Conservation (phyloP, 1,284 basidiomycete genomes). For the Gomphus bonarii region DNA sequence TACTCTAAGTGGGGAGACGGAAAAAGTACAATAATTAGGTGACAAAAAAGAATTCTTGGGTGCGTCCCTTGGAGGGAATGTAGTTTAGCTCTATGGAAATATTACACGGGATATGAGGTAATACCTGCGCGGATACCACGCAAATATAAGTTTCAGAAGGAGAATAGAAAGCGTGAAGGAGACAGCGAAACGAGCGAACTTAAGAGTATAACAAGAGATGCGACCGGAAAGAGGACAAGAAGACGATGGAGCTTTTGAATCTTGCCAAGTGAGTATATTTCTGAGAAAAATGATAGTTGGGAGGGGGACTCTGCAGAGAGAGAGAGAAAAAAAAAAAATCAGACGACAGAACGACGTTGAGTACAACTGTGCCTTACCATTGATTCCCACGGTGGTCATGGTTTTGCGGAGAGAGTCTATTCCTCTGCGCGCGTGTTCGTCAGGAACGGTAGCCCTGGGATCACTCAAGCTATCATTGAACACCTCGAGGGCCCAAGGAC, state of each 20-base stretch:
- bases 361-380: not conserved
- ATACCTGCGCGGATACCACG: not conserved
- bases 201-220: not conserved
- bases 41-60: not conserved
- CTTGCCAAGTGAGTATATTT: not conserved
- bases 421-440: constrained; percentile 6
- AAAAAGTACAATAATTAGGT: too few relatives aligned
- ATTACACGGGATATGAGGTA: not conserved
- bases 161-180: not conserved
- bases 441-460: not conserved
- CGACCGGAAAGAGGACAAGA: not conserved
- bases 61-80: too few relatives aligned
- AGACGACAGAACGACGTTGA: not conserved
- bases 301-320: not conserved
- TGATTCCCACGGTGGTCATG: not conserved
- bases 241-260: not conserved
- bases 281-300: not conserved
- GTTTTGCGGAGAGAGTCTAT: not conserved
- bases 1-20: too few relatives aligned
- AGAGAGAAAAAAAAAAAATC: not conserved
- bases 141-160: not conserved
- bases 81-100: too few relatives aligned
- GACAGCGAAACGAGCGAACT: not conserved
- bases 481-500: constrained; percentile 9
- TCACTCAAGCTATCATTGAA: constrained; percentile 9